phyloP scores from a whole-genome alignment of 495 filamentous ascomycete genomes.

The Penicillium arizonense region DNA sequence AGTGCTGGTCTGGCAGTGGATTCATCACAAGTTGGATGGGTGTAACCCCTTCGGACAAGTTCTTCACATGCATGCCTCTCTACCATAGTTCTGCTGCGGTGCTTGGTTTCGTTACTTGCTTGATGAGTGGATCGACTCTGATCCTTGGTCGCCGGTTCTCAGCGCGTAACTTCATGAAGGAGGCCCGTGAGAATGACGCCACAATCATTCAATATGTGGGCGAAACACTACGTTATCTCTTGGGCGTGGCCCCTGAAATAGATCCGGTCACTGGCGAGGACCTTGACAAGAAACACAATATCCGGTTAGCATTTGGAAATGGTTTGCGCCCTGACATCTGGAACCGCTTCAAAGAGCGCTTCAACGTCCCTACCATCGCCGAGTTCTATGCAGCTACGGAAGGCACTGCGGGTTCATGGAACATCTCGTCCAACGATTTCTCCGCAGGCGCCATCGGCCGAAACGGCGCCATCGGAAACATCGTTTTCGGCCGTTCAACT shows the following conservation, averaged over 20 bases:
- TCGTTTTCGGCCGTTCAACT: conserved; percentile 49
- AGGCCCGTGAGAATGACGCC: conserved; percentile 68
- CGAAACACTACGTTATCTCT: conserved; percentile 88
- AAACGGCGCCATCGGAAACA: conserved; percentile 58
- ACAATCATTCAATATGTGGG: conserved; percentile 94
- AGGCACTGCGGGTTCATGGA: conserved; percentile 69
- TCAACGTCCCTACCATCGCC: conserved; percentile 72
- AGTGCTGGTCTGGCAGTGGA: conserved; percentile 50
- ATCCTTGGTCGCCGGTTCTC: conserved; percentile 80
- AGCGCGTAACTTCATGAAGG: conserved; percentile 76
- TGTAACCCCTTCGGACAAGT: conserved; percentile 59
- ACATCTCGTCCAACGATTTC: conserved; percentile 73
- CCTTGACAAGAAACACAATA: conserved; percentile 72
- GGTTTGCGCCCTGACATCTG: conserved; percentile 92
- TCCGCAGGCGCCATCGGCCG: conserved; percentile 79
- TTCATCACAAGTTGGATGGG: conserved; percentile 59
- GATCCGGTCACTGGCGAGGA: conserved; percentile 66
- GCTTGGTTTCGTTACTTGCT: conserved; percentile 60
- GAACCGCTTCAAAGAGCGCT: conserved; percentile 83
- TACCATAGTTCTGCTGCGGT: conserved; percentile 85
- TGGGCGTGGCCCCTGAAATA: conserved; percentile 64
- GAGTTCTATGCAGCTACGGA: conserved; percentile 95
- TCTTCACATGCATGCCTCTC: conserved; percentile 93
- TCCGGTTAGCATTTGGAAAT: conserved; percentile 87
- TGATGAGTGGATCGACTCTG: conserved; percentile 64